phyloP scores from a whole-genome alignment of 768 basidiomycete species.

The Pulveroboletus sp. region DNA sequence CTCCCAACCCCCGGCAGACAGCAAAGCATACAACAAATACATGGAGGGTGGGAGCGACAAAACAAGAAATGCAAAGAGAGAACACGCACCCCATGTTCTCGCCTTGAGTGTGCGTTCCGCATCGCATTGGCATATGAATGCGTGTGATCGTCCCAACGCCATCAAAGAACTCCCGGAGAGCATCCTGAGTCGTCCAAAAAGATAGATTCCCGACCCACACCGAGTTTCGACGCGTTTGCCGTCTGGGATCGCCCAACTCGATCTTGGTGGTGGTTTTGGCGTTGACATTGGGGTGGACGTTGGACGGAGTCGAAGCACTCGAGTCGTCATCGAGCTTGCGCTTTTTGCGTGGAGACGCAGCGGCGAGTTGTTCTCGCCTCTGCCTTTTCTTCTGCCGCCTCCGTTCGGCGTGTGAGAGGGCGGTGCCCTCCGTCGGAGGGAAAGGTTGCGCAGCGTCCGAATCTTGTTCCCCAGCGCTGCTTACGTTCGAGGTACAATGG shows the following conservation, averaged over 20 bases:
- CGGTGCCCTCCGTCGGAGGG: constrained; percentile 21
- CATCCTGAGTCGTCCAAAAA: constrained; percentile 78
- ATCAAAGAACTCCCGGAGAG: constrained; percentile 68
- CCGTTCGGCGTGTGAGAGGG: constrained; percentile 72
- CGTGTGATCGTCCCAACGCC: constrained; percentile 71
- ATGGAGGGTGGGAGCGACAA: too few species aligned
- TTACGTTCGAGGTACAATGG: constrained; percentile 18
- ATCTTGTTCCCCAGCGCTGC: constrained; percentile 7
- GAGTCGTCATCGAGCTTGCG: constrained; percentile 37
- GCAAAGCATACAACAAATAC: neutral
- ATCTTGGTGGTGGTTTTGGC: neutral
- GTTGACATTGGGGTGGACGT: neutral
- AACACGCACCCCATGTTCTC: constrained; percentile 76
- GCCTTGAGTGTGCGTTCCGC: constrained; percentile 44
- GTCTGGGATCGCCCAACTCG: constrained; percentile 9
- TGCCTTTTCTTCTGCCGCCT: constrained; percentile 54
- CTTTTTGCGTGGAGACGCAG: constrained; percentile 36
- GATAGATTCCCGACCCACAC: constrained; percentile 95
- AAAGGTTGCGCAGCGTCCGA: constrained; percentile 3
- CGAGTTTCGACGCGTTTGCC: constrained; percentile 68
- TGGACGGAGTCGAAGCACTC: neutral
- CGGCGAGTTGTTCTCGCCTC: constrained; percentile 18
- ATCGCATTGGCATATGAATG: constrained; percentile 82
- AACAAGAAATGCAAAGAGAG: neutral
- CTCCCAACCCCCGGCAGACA: neutral